Conservation (phyloP, 176 grass and related monocot genomes). For the Paspalum vaginatum region DNA sequence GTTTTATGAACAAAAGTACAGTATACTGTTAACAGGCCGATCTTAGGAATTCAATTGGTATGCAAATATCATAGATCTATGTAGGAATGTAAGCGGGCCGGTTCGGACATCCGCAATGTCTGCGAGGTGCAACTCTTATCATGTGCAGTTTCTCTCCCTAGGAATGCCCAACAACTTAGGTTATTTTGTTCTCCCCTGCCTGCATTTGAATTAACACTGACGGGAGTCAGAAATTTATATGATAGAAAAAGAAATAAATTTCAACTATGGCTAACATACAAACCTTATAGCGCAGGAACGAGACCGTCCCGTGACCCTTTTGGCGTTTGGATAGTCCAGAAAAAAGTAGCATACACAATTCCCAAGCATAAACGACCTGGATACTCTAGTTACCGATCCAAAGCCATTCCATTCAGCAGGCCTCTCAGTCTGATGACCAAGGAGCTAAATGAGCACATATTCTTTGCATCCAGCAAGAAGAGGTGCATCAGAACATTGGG, state of each 20-base stretch:
- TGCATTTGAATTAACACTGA: conserved; percentile 24
- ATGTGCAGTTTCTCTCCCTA: conserved; percentile 5
- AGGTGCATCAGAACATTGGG: background rate
- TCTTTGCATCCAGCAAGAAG: background rate
- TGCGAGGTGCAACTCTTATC: background rate
- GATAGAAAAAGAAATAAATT: background rate
- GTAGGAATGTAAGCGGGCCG: no score
- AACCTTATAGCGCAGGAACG: conserved; percentile 34
- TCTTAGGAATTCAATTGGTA: conserved; percentile 8
- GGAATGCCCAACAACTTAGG: conserved; percentile 15
- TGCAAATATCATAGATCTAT: conserved; percentile 8
- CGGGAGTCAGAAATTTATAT: background rate
- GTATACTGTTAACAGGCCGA: background rate
- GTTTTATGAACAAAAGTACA: conserved; percentile 9
- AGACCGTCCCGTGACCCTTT: background rate
- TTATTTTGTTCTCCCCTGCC: conserved; percentile 12
- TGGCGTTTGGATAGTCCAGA: background rate
- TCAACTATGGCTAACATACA: background rate
- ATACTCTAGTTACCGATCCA: conserved; percentile 6
- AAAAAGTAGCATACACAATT: conserved; percentile 34
- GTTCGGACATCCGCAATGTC: no score
- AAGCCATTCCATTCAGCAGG: conserved; percentile 1
- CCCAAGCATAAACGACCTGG: background rate
- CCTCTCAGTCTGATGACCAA: conserved; percentile 10
- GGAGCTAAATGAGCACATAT: background rate